Base-by-base conservation (phyloP, 2,329 filamentous ascomycete genomes). In the Fusarium longipes region DNA sequence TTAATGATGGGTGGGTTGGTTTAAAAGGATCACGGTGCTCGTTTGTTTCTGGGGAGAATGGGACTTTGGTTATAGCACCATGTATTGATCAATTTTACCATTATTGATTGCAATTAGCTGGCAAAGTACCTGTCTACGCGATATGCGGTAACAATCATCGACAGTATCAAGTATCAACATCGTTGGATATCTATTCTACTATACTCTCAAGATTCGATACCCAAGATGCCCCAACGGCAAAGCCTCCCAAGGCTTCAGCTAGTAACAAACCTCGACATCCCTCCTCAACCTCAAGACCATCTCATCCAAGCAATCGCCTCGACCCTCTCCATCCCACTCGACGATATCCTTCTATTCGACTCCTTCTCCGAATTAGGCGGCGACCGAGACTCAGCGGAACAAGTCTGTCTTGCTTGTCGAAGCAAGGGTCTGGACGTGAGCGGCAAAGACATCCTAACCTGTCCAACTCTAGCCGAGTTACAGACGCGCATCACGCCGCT, bases 311-410 rank as follows among this genome's bases (percentile, higher is more conserved):
- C 74, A 22, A 71, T 81, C 35, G 75, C 81, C 4, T 72, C 78
- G 25, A 77, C 80, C 1, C 75, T 83, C 11, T 72, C 74, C 17
- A 72, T 81, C 5, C 70, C 76, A 3, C 57, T 63, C 8, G 58
- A 72, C 22, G 65, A 72, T 2, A 74, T 83, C 15, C 71, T 75
- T 15, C 69, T 79, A 8, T 75, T 79, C 56, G 79, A 81, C 58
- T 84, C 82, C 14, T 83, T 84, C 52, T 65, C 70, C 42, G 82
- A 84, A 24, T 71, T 83, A 10, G 82, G 82, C 33, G 80, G 82
- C 45, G 75, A 79, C 62, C 74, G 76, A 27, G 69, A 74, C 20
- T 69, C 75, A n/a, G 80, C 79, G 69, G 43, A 68, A 14, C 25
- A 39, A 8, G 36, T 74, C 18, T 55, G 59, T 7, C 29, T 49